phyloP scores from a whole-genome alignment of 2,329 filamentous ascomycete genomes.

The Ceratocystis destructans region DNA sequence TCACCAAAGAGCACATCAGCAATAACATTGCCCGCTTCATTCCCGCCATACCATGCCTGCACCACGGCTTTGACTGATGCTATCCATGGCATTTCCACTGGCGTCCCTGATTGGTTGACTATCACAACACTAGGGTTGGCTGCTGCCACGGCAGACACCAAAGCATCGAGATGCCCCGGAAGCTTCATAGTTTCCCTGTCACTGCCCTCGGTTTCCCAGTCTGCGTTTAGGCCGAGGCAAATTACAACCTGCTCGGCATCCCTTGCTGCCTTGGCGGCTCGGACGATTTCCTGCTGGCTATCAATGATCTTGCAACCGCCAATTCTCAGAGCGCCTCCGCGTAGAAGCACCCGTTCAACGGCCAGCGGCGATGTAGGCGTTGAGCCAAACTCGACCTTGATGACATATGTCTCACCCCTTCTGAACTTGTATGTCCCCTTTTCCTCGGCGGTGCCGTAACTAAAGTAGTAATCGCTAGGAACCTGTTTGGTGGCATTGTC shows the following conservation, averaged over 20 bases:
- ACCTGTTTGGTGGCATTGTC: slow-evolving; percentile 52
- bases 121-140: slow-evolving; percentile 58
- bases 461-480: slow-evolving; percentile 51
- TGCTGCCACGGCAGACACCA: slow-evolving; percentile 52
- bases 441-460: slow-evolving; percentile 50
- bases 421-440: slow-evolving; percentile 43
- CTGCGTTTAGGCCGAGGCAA: slow-evolving; percentile 62
- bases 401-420: slow-evolving; percentile 44
- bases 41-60: slow-evolving; percentile 78
- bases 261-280: slow-evolving; percentile 54
- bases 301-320: slow-evolving; percentile 47
- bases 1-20: slow-evolving; percentile 65
- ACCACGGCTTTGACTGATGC: slow-evolving; percentile 39
- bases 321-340: slow-evolving; percentile 47
- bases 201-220: slow-evolving; percentile 68
- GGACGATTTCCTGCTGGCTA: slow-evolving; percentile 44
- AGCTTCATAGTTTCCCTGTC: slow-evolving; percentile 69
- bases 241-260: slow-evolving; percentile 64
- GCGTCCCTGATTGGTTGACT: slow-evolving; percentile 65
- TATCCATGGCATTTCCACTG: slow-evolving; percentile 58
- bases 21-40: slow-evolving; percentile 70
- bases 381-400: slow-evolving; percentile 47
- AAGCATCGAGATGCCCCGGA: slow-evolving; percentile 55
- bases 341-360: slow-evolving; percentile 38
- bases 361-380: slow-evolving; percentile 43